Percentiles rank a stretch among this genome's conserved stretches.
Conservation (phyloP, 306 rosid species). For the Sicyos edulis region DNA sequence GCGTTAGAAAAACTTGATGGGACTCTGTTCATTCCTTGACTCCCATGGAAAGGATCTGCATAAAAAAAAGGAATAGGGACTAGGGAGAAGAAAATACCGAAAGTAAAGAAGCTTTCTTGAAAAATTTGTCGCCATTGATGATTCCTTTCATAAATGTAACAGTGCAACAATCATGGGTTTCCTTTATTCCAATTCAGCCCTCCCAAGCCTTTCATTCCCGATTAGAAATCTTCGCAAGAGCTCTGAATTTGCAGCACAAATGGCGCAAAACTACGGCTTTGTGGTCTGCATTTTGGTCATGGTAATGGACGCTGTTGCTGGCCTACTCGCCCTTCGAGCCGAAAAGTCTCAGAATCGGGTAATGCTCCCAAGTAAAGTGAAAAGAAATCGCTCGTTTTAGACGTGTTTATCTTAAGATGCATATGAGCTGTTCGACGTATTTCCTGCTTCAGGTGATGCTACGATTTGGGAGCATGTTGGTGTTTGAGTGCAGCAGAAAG, state of each 20-base stretch:
- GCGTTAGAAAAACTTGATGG: slow-evolving; percentile 21
- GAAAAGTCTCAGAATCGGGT: slow-evolving; percentile 81
- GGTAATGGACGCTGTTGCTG: slow-evolving; percentile 59
- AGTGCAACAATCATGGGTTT: neutral
- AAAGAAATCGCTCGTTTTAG: neutral
- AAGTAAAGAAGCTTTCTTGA: slow-evolving; percentile 19
- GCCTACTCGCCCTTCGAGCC: slow-evolving; percentile 73
- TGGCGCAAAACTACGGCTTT: slow-evolving; percentile 50
- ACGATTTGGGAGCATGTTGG: slow-evolving; percentile 33
- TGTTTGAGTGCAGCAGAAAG: slow-evolving; percentile 52
- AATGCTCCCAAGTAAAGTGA: slow-evolving; percentile 5
- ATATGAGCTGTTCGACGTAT: slow-evolving; percentile 9
- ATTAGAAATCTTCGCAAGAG: neutral
- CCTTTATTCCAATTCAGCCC: slow-evolving; percentile 16
- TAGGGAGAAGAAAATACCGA: neutral
- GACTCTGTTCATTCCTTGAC: slow-evolving; percentile 49
- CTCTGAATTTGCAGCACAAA: slow-evolving; percentile 24
- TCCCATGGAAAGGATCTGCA: slow-evolving; percentile 51
- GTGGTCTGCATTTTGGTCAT: slow-evolving; percentile 50
- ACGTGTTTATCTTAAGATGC: neutral
- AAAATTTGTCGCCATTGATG: neutral
- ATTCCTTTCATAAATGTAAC: slow-evolving; percentile 12
- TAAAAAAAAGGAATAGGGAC: slow-evolving; percentile 12
- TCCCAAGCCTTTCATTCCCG: neutral
- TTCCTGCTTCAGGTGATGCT: slow-evolving; percentile 40